These are phyloP conservation scores for Tuber umbilicatum DNA, from an alignment of 495 filamentous ascomycete species.

Conservation along the genomic window DNA sequence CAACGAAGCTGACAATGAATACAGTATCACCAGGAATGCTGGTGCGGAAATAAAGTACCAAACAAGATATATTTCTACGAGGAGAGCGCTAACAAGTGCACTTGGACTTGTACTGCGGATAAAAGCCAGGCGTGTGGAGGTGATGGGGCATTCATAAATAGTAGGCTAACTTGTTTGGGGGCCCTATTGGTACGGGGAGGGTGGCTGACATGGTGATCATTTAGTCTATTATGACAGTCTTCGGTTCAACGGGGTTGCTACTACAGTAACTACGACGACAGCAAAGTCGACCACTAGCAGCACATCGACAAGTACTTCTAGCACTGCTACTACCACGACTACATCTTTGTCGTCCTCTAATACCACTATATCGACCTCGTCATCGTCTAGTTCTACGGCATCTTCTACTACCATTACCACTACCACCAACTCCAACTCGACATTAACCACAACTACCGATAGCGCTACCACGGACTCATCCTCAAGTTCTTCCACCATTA, in stretches of 20 bases:
- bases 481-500: not conserved
- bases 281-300: constrained; percentile 4
- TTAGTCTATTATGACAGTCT: constrained; percentile 19
- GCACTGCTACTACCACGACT: not conserved
- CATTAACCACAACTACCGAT: constrained; percentile 7
- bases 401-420: not conserved
- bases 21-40: constrained; percentile 40
- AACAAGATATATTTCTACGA: constrained; percentile 26
- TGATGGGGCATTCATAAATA: constrained; percentile 27
- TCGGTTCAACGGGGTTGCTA: constrained; percentile 12
- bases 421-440: not conserved
- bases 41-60: constrained; percentile 43
- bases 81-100: constrained; percentile 35
- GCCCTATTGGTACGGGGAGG: not conserved
- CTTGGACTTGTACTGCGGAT: constrained; percentile 20
- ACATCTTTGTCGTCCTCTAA: not conserved
- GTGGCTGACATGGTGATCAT: not conserved
- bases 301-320: not conserved
- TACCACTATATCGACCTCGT: not conserved
- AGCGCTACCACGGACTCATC: constrained; percentile 3
- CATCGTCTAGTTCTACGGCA: not conserved
- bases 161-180: constrained; percentile 32
- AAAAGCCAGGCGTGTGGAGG: constrained; percentile 18
- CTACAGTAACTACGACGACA: constrained; percentile 7
- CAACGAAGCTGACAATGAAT: not conserved